These are phyloP conservation scores for Exsudoporus frostii DNA, from an alignment of 768 basidiomycete genomes.

Conservation along the genomic window DNA sequence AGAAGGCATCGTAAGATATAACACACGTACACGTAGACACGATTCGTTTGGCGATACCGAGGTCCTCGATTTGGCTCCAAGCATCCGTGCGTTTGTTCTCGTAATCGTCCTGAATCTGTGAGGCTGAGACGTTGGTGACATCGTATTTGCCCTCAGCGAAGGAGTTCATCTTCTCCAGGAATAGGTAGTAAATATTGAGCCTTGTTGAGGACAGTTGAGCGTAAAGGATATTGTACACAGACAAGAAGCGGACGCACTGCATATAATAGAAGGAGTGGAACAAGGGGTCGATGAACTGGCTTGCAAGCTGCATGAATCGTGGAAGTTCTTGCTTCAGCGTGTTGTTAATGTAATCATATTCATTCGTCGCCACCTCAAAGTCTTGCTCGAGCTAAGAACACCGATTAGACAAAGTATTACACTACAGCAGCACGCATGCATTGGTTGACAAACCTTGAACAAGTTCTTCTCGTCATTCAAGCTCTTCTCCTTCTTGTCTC, in stretches of 20 bases:
- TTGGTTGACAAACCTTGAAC: constrained; percentile 67
- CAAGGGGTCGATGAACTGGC: constrained; percentile 92
- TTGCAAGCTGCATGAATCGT: constrained; percentile 83
- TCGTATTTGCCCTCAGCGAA: constrained; percentile 83
- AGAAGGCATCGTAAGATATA: background rate
- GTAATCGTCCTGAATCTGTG: constrained; percentile 75
- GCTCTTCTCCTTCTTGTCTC: constrained; percentile 98
- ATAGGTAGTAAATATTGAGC: constrained; percentile 89
- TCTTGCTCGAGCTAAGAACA: constrained; percentile 82
- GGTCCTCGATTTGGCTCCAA: constrained; percentile 70
- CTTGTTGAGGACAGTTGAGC: constrained; percentile 36
- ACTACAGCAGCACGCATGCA: background rate
- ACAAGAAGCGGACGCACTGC: constrained; percentile 64
- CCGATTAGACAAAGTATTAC: background rate
- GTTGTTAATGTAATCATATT: constrained; percentile 91
- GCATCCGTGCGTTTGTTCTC: constrained; percentile 82
- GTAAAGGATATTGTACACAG: background rate
- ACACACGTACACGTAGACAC: constrained; percentile 73
- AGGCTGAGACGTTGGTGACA: constrained; percentile 56
- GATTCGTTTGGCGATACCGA: constrained; percentile 80
- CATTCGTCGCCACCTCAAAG: constrained; percentile 86
- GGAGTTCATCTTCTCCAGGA: constrained; percentile 89
- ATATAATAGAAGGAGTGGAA: constrained; percentile 99
- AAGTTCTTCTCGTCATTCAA: constrained; percentile 94
- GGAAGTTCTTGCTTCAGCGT: constrained; percentile 90